Base-by-base conservation (phyloP, 2,329 filamentous ascomycete species). In the Cercospora canescens region DNA sequence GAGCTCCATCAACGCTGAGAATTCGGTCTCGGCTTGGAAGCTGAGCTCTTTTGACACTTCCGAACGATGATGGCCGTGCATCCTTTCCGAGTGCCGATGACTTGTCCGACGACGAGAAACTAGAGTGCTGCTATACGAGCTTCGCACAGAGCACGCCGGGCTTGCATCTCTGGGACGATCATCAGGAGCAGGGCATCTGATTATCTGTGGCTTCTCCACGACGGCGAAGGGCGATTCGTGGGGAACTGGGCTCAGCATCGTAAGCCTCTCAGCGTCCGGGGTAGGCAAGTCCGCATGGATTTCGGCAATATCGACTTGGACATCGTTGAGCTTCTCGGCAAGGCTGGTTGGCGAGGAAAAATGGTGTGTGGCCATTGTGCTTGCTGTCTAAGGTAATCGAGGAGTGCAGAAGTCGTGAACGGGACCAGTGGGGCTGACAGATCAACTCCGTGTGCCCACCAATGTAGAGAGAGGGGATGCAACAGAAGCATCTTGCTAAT, bases 61-160 rank as follows among this genome's bases (percentile, higher is more conserved):
- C 14, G 55, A 58, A 35, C 34, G 55, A 16, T 58, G 55, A 16
- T 58, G 55, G 30, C 55, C 55, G 2, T 58, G 48, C n/a, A n/a
- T 9, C 48, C 48, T 21, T 54, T 54, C 48, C n/a, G 48, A 54
- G 14, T 54, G 55, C 3, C 55, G 55, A 21, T 58, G 55, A 32
- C 55, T 58, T 35, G 34, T 35, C n/a, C 55, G 55, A 37, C 55
- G 55, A 37, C 55, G 55, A 8, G 55, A 39, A 18, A 48, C 41
- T 48, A n/a, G 41, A 48, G 18, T 48, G 55, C 55, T 57, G 55
- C n/a, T 39, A 6, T 21, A 57, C 7, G 55, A 57, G 55, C 32
- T 57, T 37, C 55, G 55, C 11, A 57, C 55, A 24, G 55, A 57
- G 55, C 55, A 57, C 18, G 55, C 55, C 2, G 55, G 55, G 55